phyloP scores from a whole-genome alignment of 352 stramenopile genomes.

The Globisporangium rhizosaccharum region DNA sequence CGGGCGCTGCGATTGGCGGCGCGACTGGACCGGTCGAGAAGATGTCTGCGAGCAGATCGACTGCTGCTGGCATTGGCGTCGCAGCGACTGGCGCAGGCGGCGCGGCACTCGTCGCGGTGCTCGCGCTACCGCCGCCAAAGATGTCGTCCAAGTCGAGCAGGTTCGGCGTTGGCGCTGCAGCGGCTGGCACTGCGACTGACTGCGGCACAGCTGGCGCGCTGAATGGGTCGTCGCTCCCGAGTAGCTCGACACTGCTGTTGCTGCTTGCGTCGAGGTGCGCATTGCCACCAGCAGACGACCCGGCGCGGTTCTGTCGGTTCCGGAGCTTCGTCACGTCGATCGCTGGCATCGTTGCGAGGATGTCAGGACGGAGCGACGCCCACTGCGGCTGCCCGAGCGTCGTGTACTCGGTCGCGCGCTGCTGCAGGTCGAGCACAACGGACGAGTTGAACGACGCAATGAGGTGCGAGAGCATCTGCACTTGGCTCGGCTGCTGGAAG shows the following conservation, averaged over 20 bases:
- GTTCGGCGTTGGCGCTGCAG: constrained; percentile 34
- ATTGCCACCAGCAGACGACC: constrained; percentile 22
- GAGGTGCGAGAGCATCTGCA: constrained; percentile 76
- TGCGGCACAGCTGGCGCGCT: constrained; percentile 1
- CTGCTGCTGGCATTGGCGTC: constrained; percentile 17
- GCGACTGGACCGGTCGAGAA: constrained; percentile 58
- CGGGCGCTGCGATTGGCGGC: constrained; percentile 3
- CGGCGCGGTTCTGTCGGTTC: constrained; percentile 49
- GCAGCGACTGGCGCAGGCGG: constrained; percentile 17
- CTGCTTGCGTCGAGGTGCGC: neutral
- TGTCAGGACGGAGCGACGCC: constrained; percentile 71
- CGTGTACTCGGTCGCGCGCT: constrained; percentile 94
- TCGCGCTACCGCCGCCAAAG: constrained; percentile 72
- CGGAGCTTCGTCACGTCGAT: constrained; percentile 88
- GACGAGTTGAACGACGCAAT: constrained; percentile 89
- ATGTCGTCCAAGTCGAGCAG: constrained; percentile 96
- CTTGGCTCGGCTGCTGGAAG: constrained; percentile 69
- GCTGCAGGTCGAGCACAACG: constrained; percentile 95
- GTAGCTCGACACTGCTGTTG: constrained; percentile 19
- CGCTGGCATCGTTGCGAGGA: constrained; percentile 92
- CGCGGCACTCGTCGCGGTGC: constrained; percentile 10
- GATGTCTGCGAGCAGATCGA: constrained; percentile 95
- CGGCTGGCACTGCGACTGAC: constrained; percentile 7
- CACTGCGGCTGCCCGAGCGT: constrained; percentile 81
- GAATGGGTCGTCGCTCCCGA: constrained; percentile 70